phyloP scores from a whole-genome alignment of 805 yeast genomes.

The Monosporozyma servazzii region DNA sequence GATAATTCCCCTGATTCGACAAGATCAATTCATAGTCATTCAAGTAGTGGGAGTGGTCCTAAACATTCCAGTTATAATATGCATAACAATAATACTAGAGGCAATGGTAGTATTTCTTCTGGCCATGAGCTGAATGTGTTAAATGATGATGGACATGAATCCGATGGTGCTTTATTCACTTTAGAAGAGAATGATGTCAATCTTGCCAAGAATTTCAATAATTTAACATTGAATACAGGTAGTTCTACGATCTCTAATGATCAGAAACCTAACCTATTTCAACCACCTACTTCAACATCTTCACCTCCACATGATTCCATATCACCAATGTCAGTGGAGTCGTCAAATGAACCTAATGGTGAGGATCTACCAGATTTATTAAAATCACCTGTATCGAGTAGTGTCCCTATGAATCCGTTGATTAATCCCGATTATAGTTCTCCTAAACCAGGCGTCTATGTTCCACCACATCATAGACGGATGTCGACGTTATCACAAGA shows the following conservation, averaged over 20 bases:
- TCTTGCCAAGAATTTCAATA: constrained; percentile 21
- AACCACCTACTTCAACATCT: constrained; percentile 14
- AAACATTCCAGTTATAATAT: background rate
- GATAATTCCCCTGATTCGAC: constrained; percentile 6
- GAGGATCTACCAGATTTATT: constrained; percentile 23
- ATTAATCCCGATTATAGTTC: background rate
- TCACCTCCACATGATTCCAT: background rate
- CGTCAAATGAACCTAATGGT: background rate
- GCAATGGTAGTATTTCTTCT: background rate
- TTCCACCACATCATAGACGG: constrained; percentile 49
- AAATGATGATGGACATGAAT: constrained; percentile 23
- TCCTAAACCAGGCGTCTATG: constrained; percentile 29
- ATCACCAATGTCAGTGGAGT: background rate
- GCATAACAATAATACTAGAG: background rate
- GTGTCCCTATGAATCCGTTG: background rate
- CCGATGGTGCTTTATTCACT: constrained; percentile 28
- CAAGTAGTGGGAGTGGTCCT: background rate
- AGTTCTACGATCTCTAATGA: background rate
- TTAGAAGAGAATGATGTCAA: constrained; percentile 30
- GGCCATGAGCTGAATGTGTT: constrained; percentile 17
- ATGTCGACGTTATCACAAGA: constrained; percentile 17
- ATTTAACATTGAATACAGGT: constrained; percentile 7
- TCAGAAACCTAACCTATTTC: constrained; percentile 23
- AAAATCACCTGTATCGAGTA: constrained; percentile 18
- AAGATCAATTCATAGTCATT: background rate